Base-by-base conservation (phyloP, 2,329 filamentous ascomycete genomes). In the Helotiales sp. region DNA sequence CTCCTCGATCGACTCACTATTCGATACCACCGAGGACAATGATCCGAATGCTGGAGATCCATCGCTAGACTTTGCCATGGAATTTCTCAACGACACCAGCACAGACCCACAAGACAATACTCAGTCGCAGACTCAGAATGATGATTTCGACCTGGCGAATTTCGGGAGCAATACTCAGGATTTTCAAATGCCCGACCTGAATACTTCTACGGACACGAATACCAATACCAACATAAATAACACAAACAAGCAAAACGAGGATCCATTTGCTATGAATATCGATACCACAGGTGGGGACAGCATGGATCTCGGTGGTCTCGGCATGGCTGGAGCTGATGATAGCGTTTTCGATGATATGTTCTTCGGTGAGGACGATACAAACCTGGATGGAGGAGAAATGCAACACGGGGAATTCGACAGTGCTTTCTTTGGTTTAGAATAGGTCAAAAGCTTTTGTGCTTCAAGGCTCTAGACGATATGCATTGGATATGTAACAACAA, bases 241-340 rank as follows among this genome's bases (percentile, higher is more conserved):
- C 12, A 27, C 46, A 17, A 52, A 58, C 3, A 68, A 64, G 30
- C 60, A 63, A 30, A 55, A 61, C 13, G 62, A 67, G n/a, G 63
- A 66, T 40, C 22, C 66, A 7, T 63, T 69, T 60, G 60, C 53
- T 7, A 52, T 65, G 38, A 51, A 27, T 22, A 57, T 55, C 52
- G 58, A 52, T 42, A 49, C 54, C 19, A 52, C 47, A 9, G 59
- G 46, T 17, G 61, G 52, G 12, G 64, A 67, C 17, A 60, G 55
- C n/a, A 66, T 71, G 73, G 75, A 79, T 13, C 74, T 81, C 51
- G 82, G 82, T 15, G 79, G 84, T 60, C 79, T 82, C 1, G 75
- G 75, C 12, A 75, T 81, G 70, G 75, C 75, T 29, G 67, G 64
- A 19, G 67, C 58, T 15, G 65, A 66, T 12, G 65, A 69, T 17